phyloP scores from a whole-genome alignment of 2,329 filamentous ascomycete species.

The Alternaria sp. region DNA sequence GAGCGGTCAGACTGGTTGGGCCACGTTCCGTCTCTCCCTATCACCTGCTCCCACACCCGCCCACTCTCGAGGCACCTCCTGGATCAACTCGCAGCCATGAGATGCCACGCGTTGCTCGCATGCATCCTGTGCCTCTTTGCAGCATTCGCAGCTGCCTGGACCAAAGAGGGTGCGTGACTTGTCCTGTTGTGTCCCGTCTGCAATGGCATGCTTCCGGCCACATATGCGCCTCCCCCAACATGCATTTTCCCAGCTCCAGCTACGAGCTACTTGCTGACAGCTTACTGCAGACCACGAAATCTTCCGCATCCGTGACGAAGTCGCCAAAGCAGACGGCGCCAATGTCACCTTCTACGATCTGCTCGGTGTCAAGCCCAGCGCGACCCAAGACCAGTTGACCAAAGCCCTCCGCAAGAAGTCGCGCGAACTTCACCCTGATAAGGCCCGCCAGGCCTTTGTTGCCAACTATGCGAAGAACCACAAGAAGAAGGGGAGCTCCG shows the following conservation, averaged over 20 bases:
- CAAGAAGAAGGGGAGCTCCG: slow-evolving; percentile 57
- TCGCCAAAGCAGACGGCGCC: slow-evolving; percentile 75
- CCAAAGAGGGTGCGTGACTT: slow-evolving; percentile 75
- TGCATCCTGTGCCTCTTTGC: slow-evolving; percentile 74
- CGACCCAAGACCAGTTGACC: slow-evolving; percentile 86
- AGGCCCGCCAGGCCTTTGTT: slow-evolving; percentile 84
- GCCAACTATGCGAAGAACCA: slow-evolving; percentile 68
- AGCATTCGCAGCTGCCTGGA: slow-evolving; percentile 79
- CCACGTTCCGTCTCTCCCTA: slow-evolving; percentile 42
- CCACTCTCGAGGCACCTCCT: slow-evolving; percentile 27
- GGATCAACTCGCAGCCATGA: slow-evolving; percentile 66
- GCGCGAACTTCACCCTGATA: slow-evolving; percentile 87
- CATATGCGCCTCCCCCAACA: slow-evolving; percentile 25
- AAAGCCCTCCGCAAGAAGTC: slow-evolving; percentile 93
- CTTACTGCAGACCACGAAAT: slow-evolving; percentile 84
- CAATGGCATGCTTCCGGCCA: slow-evolving; percentile 15
- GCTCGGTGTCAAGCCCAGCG: slow-evolving; percentile 76
- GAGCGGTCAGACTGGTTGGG: slow-evolving; percentile 26
- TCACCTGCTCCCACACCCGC: slow-evolving; percentile 32
- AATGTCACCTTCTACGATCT: slow-evolving; percentile 94
- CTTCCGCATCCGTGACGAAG: slow-evolving; percentile 91
- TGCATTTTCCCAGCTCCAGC: slow-evolving; percentile 26
- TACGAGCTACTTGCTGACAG: slow-evolving; percentile 28
- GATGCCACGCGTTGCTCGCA: slow-evolving; percentile 68
- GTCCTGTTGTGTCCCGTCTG: slow-evolving; percentile 9